These are phyloP conservation scores for Cladophialophora yegresii DNA, from an alignment of 2,329 filamentous ascomycete genomes.

Conservation along the genomic window DNA sequence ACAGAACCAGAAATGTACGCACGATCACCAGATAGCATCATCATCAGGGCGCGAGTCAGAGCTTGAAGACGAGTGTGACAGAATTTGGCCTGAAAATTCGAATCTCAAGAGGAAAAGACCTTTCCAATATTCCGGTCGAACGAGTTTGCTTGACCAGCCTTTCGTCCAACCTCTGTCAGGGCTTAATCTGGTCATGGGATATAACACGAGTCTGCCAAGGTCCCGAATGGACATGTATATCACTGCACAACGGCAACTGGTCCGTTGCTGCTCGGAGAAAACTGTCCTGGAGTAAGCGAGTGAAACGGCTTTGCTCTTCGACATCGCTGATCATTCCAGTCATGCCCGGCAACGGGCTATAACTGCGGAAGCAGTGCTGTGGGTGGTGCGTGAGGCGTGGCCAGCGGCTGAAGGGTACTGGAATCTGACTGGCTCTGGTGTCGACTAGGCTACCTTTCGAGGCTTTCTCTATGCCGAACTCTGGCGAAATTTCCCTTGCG, in stretches of 20 bases:
- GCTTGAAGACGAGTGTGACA: neutral
- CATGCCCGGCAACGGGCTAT: constrained; percentile 11
- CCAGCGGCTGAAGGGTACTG: constrained; percentile 26
- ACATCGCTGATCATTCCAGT: constrained; percentile 1
- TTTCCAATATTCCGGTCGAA: neutral
- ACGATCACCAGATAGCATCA: neutral
- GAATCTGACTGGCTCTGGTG: constrained; percentile 2
- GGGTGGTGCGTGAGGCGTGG: constrained; percentile 27
- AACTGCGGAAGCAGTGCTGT: constrained; percentile 22
- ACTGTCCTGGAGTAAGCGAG: constrained; percentile 6
- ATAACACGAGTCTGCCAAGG: constrained; percentile 17
- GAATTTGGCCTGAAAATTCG: neutral
- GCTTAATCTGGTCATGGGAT: constrained; percentile 18
- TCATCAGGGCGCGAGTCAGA: neutral
- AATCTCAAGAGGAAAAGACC: neutral
- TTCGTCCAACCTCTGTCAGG: constrained; percentile 11
- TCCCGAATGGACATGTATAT: constrained; percentile 21
- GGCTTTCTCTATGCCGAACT: constrained; percentile 24
- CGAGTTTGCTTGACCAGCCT: constrained; percentile 8
- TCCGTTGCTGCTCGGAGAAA: constrained; percentile 10
- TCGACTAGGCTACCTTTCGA: constrained; percentile 18
- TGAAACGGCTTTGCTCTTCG: neutral
- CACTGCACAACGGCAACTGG: constrained; percentile 16
- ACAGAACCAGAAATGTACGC: neutral
- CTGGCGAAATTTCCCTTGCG: constrained; percentile 27